Base-by-base conservation (phyloP, 306 rosid species). In the Inga oerstediana region DNA sequence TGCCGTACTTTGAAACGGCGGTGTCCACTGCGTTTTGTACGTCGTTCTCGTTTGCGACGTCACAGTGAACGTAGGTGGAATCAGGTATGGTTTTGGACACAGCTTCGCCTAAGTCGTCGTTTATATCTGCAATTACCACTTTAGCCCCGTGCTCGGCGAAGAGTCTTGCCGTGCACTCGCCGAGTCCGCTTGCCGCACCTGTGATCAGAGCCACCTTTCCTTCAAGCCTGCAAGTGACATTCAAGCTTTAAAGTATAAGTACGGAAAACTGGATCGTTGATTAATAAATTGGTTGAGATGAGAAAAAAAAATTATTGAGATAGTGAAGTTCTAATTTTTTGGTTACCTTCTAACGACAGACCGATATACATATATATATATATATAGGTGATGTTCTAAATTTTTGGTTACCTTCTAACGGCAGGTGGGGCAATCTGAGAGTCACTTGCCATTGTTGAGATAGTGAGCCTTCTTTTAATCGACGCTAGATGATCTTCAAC, bases 131-230 rank as follows among this genome's bases (percentile, higher is more conserved):
- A 11, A 92, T 86, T 2, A 90, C 80, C 0, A 89, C 87, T 74
- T 81, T 77, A 1, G 94, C 89, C 10, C 90, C 92, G 13, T 90
- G 91, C 45, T 78, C 75, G 0, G 88, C 32, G 83, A 87, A 92
- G 41, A 90, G 84, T 37, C 85, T 81, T 30, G 87, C 86, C 0
- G 90, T 85, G 61, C 62, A 43, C 22, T 90, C 94, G 0, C 92
- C 94, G 0, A 92, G 85, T 48, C 97, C 92, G 10, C 90, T 85
- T 0, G 91, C 89, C 0, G 88, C 91, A 1, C 97, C 94, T 0
- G 94, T 92, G 66, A 92, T 69, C 5, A 92, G 0, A 0, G 91
- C 89, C 61, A 92, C 94, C 66, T 86, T 92, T 16, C 92, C 94
- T 58, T 90, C 93, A 35, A 90, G 89, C 83, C 91, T 88, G 43